Conservation (phyloP, 2,329 filamentous ascomycete species). For the Colletotrichum eremochloae region DNA sequence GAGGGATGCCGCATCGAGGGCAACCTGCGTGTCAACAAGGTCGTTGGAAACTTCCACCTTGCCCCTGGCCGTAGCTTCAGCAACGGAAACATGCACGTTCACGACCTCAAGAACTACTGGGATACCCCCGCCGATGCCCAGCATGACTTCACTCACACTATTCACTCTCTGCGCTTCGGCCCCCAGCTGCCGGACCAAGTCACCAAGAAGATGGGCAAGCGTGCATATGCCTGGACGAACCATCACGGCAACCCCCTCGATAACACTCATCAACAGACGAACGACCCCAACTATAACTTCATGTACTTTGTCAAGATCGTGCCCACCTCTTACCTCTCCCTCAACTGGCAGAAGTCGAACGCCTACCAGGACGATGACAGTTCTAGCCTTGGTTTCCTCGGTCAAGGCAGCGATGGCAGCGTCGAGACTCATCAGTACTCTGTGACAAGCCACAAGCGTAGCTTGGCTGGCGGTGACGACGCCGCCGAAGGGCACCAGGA, state of each 20-base stretch:
- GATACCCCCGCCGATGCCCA: conserved; percentile 75
- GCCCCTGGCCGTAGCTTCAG: conserved; percentile 96
- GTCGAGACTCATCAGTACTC: conserved; percentile 99
- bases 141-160: conserved; percentile 90
- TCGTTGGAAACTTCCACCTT: conserved; percentile 98
- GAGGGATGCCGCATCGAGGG: conserved; percentile 97
- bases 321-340: conserved; percentile 91
- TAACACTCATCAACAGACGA: conserved; percentile 79
- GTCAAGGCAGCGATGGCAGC: conserved; percentile 78
- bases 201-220: conserved; percentile 67
- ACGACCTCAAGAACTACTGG: conserved; percentile 97
- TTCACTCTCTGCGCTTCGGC: conserved; percentile 93
- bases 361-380: conserved; percentile 61
- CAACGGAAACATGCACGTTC: conserved; percentile 96
- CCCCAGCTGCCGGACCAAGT: conserved; percentile 86
- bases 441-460: conserved; percentile 95
- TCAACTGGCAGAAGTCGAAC: conserved; percentile 83
- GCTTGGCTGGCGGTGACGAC: conserved; percentile 85
- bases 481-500: conserved; percentile 91
- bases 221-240: conserved; percentile 79
- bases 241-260: conserved; percentile 95
- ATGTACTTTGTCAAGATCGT: conserved; percentile 99
- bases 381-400: conserved; percentile 76
- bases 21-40: conserved; percentile 94
- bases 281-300: conserved; percentile 90